Percentiles rank a stretch among this genome's conserved stretches.
Conservation (phyloP, 768 basidiomycete genomes). For the Russula sp. region DNA sequence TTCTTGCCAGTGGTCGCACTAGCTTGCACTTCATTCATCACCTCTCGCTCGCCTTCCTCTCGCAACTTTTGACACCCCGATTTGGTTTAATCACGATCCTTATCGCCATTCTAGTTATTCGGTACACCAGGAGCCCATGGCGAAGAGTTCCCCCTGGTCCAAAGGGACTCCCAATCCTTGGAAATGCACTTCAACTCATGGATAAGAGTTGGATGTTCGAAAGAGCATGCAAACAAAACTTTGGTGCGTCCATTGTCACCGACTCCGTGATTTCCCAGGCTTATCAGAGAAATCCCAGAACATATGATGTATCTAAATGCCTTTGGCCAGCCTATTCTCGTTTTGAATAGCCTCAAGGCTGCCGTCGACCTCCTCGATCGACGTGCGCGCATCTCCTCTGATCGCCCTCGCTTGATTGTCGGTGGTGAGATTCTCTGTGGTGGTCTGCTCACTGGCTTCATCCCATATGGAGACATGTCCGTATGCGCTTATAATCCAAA, state of each 20-base stretch:
- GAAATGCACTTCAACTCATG: not conserved
- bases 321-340: not conserved
- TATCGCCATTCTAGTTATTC: not conserved
- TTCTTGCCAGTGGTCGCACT: not conserved
- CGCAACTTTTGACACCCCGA: not conserved
- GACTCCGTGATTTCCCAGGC: not conserved
- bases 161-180: not conserved
- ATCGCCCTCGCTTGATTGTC: not conserved
- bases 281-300: not conserved
- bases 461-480: not conserved
- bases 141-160: constrained; percentile 4
- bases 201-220: constrained; percentile 1
- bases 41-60: not conserved
- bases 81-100: not conserved
- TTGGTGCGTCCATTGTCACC: not conserved
- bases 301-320: constrained; percentile 3
- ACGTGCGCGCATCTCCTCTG: not conserved
- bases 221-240: not conserved
- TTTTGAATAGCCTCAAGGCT: not conserved
- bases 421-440: not conserved
- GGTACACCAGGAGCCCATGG: not conserved
- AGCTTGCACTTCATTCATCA: too few relatives aligned
- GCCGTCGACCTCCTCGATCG: constrained; percentile 1
- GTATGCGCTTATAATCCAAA: not conserved
- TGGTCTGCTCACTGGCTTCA: not conserved